Evolutionary conservation across 768 basidiomycete species (phyloP).

Genomic region (Collybia mongolica): DNA sequence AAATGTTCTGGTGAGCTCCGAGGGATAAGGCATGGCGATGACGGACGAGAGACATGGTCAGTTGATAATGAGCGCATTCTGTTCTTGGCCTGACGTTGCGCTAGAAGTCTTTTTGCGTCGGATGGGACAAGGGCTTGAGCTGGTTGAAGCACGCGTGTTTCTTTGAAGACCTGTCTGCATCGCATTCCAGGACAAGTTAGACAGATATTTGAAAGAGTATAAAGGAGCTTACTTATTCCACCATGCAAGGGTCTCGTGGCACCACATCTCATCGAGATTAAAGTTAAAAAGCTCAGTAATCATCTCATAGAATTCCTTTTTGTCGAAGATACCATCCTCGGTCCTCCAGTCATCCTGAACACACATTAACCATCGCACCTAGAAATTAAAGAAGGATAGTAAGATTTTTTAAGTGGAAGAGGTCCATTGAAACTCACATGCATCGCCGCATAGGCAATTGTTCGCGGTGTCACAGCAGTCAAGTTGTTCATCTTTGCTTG

Average conservation of each 20-base stretch:
- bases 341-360: conserved; percentile 8
- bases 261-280: conserved; percentile 2
- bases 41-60: no score
- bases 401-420: neutral
- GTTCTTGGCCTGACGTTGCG: no score
- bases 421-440: conserved; percentile 4
- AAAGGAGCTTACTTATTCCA: conserved; percentile 4
- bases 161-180: neutral
- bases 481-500: conserved; percentile 7
- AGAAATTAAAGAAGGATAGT: neutral
- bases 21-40: no score
- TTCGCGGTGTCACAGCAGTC: neutral
- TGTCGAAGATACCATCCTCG: conserved; percentile 6
- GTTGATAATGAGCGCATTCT: no score
- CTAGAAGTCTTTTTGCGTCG: no score
- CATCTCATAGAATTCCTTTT: conserved; percentile 3
- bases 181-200: neutral
- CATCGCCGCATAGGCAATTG: conserved; percentile 12
- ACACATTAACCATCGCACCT: conserved; percentile 5
- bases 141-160: conserved; percentile 3
- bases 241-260: conserved; percentile 6
- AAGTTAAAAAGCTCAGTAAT: conserved; percentile 7
- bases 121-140: conserved; percentile 5
- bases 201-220: neutral
- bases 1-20: no score